phyloP scores from a whole-genome alignment of 257 asterid genomes.

The Phtheirospermum japonicum region DNA sequence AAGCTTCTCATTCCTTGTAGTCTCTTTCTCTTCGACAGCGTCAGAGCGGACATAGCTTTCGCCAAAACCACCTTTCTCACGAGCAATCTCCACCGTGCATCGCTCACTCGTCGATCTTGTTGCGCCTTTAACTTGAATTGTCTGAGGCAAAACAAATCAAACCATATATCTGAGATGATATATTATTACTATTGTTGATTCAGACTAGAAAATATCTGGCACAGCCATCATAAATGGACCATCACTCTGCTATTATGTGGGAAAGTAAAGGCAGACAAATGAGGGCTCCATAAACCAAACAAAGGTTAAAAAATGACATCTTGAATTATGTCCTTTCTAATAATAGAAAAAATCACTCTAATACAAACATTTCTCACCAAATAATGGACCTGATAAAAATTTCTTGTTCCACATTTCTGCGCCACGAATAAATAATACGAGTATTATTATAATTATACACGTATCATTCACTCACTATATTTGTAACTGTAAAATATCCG shows the following conservation, averaged over 20 bases:
- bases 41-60: constrained; percentile 37
- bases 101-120: constrained; percentile 34
- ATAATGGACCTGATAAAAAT: too few species aligned
- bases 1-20: constrained; percentile 12
- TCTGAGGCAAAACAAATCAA: constrained; percentile 35
- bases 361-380: too few species aligned
- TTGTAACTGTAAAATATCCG: not conserved
- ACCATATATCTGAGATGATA: not conserved
- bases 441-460: too few species aligned
- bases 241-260: not conserved
- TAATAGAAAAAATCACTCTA: too few species aligned
- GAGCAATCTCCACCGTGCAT: constrained; percentile 61
- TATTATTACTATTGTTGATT: constrained; percentile 1
- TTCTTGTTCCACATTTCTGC: too few species aligned
- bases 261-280: constrained; percentile 6
- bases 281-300: constrained; percentile 16
- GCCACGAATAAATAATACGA: too few species aligned
- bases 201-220: constrained; percentile 26
- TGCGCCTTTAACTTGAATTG: constrained; percentile 59
- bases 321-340: too few species aligned
- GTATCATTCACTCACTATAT: too few species aligned
- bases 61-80: constrained; percentile 69
- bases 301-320: constrained; percentile 1
- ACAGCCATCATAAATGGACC: constrained; percentile 15
- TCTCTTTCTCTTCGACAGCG: constrained; percentile 61